Conservation (phyloP, 163 green algal species). For the Chloromonas sp. region DNA sequence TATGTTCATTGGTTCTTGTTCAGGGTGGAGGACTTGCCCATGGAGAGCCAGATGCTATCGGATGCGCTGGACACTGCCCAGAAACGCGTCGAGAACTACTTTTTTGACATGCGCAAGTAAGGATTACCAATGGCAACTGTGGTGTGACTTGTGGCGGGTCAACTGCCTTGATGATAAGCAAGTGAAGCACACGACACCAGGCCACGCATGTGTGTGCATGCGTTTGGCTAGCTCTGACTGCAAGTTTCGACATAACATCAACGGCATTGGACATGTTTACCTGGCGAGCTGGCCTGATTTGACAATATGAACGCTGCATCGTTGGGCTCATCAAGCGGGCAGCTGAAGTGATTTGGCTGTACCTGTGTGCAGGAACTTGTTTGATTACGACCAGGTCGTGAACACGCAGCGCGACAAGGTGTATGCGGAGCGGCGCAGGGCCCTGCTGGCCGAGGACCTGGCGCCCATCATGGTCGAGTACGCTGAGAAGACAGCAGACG, state of each 20-base stretch:
- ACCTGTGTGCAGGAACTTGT: conserved; percentile 69
- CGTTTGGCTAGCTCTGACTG: no score
- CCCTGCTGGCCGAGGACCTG: conserved; percentile 69
- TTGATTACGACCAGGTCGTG: conserved; percentile 96
- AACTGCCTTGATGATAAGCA: no score
- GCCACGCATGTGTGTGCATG: no score
- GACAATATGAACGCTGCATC: no score
- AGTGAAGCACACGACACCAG: no score
- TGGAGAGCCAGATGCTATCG: conserved; percentile 94
- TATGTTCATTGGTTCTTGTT: not conserved
- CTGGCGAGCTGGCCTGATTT: no score
- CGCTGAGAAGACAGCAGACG: conserved; percentile 87
- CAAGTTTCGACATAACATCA: no score
- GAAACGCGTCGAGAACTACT: conserved; percentile 94
- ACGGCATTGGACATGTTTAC: no score
- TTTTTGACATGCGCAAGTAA: conserved; percentile 91
- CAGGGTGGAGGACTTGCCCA: conserved; percentile 90
- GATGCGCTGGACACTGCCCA: conserved; percentile 88
- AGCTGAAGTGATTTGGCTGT: no score
- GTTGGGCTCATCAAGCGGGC: no score
- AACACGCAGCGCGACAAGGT: conserved; percentile 96
- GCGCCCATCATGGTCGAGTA: conserved; percentile 82
- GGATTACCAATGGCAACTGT: conserved; percentile 1
- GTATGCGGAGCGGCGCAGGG: conserved; percentile 78
- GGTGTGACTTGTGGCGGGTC: no score